These are phyloP conservation scores for Leccinum ochraceum DNA, from an alignment of 768 basidiomycete species.

Conservation along the genomic window DNA sequence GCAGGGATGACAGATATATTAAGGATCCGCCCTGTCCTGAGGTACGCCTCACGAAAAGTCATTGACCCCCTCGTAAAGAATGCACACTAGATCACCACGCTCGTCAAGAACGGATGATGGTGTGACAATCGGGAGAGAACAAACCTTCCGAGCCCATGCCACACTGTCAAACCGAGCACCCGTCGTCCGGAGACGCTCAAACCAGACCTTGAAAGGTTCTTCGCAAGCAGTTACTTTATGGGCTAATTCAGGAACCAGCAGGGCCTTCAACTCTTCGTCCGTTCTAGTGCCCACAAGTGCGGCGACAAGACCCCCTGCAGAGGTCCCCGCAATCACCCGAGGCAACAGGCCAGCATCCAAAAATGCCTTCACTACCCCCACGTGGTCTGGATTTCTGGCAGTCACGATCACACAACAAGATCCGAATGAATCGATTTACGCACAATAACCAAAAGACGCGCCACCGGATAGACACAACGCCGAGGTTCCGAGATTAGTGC, in stretches of 20 bases:
- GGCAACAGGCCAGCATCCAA: constrained; percentile 85
- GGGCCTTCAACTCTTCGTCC: constrained; percentile 75
- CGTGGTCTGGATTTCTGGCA: constrained; percentile 57
- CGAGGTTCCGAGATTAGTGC: constrained; percentile 87
- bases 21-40: constrained; percentile 88
- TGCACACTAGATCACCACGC: constrained; percentile 49
- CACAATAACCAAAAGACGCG: constrained; percentile 92
- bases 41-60: constrained; percentile 95
- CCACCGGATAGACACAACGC: constrained; percentile 97
- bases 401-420: not conserved
- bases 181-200: constrained; percentile 73
- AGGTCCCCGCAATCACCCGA: constrained; percentile 92
- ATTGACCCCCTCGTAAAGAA: constrained; percentile 93
- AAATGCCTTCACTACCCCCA: constrained; percentile 91
- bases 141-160: constrained; percentile 86
- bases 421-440: constrained; percentile 14
- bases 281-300: constrained; percentile 84
- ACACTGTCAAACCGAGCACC: constrained; percentile 96
- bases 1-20: constrained; percentile 94
- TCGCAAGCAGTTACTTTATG: constrained; percentile 81
- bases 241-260: constrained; percentile 84
- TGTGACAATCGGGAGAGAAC: constrained; percentile 7
- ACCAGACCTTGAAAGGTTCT: constrained; percentile 71
- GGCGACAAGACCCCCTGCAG: constrained; percentile 83
- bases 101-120: not conserved